Evolutionary conservation across 768 basidiomycete genomes (phyloP).

Genomic region (Mycena polygramma): DNA sequence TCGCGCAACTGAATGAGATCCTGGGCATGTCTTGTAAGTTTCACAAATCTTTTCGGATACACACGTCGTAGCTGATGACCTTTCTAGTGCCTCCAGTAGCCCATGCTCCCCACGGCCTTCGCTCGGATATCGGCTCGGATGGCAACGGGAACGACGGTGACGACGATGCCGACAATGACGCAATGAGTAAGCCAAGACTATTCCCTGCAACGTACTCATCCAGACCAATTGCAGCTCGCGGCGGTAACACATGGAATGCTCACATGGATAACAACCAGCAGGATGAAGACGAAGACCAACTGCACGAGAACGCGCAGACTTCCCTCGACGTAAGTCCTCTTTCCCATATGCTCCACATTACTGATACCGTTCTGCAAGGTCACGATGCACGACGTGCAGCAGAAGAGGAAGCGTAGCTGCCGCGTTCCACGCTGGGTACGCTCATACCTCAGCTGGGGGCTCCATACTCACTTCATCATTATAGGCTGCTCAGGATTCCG

Average conservation of each 20-base stretch:
- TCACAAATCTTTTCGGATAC: too few relatives aligned
- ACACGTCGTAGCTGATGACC: too few relatives aligned
- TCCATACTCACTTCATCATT: background rate
- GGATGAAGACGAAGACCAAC: constrained; percentile 1
- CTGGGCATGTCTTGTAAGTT: too few relatives aligned
- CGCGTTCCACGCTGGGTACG: background rate
- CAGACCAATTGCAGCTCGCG: background rate
- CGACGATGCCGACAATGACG: too few relatives aligned
- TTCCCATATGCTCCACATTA: too few relatives aligned
- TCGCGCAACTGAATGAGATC: too few relatives aligned
- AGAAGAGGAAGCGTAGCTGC: constrained; percentile 4
- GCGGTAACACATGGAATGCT: background rate
- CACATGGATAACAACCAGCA: too few relatives aligned
- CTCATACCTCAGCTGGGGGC: background rate
- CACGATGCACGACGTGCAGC: constrained; percentile 10
- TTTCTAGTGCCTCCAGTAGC: too few relatives aligned
- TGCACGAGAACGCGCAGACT: constrained; percentile 3
- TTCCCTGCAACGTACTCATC: background rate
- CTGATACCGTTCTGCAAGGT: background rate
- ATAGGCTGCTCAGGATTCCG: background rate
- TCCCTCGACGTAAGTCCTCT: constrained; percentile 1
- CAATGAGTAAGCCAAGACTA: too few relatives aligned
- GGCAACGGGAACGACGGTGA: too few relatives aligned
- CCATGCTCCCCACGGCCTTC: too few relatives aligned
- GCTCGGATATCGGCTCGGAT: too few relatives aligned